These are phyloP conservation scores for Trichomonas tenax DNA, from an alignment of 208 protist genomes.

Conservation along the genomic window DNA sequence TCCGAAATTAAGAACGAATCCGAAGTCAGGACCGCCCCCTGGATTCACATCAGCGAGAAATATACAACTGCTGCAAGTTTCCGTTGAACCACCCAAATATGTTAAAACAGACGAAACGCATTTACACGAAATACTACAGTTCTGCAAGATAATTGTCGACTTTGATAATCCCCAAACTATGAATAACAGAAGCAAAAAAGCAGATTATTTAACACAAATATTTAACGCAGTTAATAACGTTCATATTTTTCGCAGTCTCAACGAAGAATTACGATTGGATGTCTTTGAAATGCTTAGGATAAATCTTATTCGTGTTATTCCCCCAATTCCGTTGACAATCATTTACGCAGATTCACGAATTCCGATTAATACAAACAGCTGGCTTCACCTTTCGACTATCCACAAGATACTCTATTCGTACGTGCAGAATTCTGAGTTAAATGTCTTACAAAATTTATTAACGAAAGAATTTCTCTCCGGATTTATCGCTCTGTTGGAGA, in stretches of 20 bases:
- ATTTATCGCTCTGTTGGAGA: not conserved
- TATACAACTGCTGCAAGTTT: not conserved
- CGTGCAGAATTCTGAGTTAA: not conserved
- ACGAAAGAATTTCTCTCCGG: not conserved
- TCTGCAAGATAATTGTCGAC: not conserved
- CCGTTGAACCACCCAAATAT: not conserved
- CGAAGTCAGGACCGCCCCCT: not conserved
- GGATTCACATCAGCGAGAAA: not conserved
- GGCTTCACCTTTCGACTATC: not conserved
- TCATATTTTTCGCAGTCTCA: not conserved
- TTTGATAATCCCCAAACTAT: not conserved
- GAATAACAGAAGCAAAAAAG: not conserved
- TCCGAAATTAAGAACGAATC: not conserved
- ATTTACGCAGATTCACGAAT: not conserved
- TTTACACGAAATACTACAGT: not conserved
- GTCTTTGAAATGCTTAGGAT: not conserved
- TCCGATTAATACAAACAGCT: not conserved
- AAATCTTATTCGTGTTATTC: not conserved
- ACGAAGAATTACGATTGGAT: not conserved
- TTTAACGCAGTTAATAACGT: not conserved
- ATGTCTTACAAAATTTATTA: not conserved
- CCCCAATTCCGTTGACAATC: not conserved
- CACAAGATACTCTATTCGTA: not conserved
- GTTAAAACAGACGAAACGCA: not conserved
- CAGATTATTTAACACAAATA: not conserved